Evolutionary conservation across 495 filamentous ascomycete species (phyloP), one percentile per base, ranked within the genome.

Genomic region (Penicillium cataractarum): DNA sequence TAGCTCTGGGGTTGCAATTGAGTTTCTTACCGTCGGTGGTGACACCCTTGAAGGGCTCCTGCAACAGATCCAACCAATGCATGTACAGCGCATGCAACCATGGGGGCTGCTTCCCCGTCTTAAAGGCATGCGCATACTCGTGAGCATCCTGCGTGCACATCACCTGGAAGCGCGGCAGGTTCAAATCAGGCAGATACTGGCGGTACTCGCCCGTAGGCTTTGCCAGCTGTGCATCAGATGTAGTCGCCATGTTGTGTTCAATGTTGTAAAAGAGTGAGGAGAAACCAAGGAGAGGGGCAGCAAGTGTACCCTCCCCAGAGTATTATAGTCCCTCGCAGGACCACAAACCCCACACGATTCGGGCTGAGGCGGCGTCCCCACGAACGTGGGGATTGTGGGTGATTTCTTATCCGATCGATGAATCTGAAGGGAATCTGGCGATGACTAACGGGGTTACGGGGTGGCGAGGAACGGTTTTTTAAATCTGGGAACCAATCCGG

Each of bases 41-140:
- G 22, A 92, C 79, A 4, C 89, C 89, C 75, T 85, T 86, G 67
- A 87, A 91, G 3, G 89, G 89, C 76, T 90, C 87, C 59, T 86
- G 74, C 58, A 86, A 77, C 42, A 90, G 72, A 62, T 88, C 83
- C 64, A 78, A 60, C 89, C 89, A 92, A 70, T 89, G 83, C 70
- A 83, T 77, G 57, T 87, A 90, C 48, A 91, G 73, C 0, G 77
- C 83, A 67, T 89, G 85, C 48, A 91, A 75, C 89, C 89, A 91
- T 4, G 87, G 88, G 22, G 89, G 89, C 21, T 78, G 72, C 22
- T 84, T 83, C 35, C 76, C 71, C 21, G 83, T 81, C 64, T 84
- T 84, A 71, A 91, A 88, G 21, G 74, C 83, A 27, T 81, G 74
- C 1, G 86, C 86, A 64, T 91, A 89, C 62, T 87, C 83, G 58